Conservation (phyloP, 495 filamentous ascomycete genomes). For the Lasiosphaeria ovina region DNA sequence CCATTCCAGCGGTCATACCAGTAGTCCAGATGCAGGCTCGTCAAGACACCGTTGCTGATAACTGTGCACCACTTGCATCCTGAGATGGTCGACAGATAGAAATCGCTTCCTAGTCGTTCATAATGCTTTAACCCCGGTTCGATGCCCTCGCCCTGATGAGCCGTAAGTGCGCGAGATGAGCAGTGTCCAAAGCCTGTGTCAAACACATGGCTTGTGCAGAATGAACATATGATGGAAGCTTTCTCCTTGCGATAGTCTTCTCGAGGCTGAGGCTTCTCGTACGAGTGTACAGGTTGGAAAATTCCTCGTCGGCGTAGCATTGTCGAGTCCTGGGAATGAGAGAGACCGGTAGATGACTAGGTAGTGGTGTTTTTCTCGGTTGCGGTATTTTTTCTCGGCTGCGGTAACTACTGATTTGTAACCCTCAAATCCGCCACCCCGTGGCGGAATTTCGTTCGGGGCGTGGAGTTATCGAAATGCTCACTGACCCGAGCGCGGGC, state of each 20-base stretch:
- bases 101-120: not conserved
- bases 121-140: not conserved
- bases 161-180: not conserved
- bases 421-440: too few species aligned
- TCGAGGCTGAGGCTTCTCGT: not conserved
- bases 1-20: conserved; percentile 2
- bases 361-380: too few species aligned
- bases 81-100: not conserved
- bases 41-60: conserved; percentile 1
- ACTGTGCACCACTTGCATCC: not conserved
- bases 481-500: too few species aligned
- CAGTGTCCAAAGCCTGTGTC: not conserved
- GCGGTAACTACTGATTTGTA: too few species aligned
- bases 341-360: too few species aligned
- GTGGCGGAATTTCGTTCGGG: too few species aligned
- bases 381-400: too few species aligned
- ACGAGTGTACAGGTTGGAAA: not conserved
- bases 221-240: not conserved
- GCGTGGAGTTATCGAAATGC: too few species aligned
- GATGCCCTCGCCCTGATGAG: not conserved
- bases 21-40: conserved; percentile 1
- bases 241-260: not conserved
- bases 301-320: not conserved
- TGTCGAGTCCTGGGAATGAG: too few species aligned
- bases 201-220: not conserved